Conservation (phyloP, 179 eudicot species). For the Vitellaria paradoxa region DNA sequence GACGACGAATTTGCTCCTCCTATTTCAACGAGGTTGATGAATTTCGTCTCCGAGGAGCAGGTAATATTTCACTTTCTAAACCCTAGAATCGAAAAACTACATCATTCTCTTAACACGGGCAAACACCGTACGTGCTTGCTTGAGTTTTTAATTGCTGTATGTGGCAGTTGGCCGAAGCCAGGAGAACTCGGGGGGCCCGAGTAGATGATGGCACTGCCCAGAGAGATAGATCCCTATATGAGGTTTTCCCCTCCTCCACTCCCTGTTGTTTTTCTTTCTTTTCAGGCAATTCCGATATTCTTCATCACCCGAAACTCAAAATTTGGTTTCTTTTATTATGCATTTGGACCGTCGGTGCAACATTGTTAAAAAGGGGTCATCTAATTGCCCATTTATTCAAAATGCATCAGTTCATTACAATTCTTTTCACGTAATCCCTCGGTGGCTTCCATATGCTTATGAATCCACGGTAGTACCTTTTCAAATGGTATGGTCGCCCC, state of each 20-base stretch:
- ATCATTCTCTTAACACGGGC: too few species aligned
- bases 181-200: constrained; percentile 72
- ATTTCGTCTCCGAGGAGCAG: constrained; percentile 87
- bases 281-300: too few species aligned
- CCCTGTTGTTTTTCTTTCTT: neutral
- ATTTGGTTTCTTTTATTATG: too few species aligned
- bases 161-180: constrained; percentile 71
- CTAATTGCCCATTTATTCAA: too few species aligned
- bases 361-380: too few species aligned
- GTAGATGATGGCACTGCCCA: constrained; percentile 97
- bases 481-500: too few species aligned
- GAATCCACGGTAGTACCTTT: too few species aligned
- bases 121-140: neutral
- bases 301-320: too few species aligned
- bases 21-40: constrained; percentile 65
- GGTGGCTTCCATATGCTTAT: too few species aligned
- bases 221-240: constrained; percentile 87
- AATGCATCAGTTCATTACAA: too few species aligned
- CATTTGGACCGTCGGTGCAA: too few species aligned
- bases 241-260: constrained; percentile 39
- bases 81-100: neutral
- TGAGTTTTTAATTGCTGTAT: constrained; percentile 1
- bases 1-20: constrained; percentile 28
- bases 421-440: too few species aligned
- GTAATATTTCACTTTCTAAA: constrained; percentile 26